phyloP scores from a whole-genome alignment of 2,329 filamentous ascomycete genomes.

The Dendrostoma leiphaemia region DNA sequence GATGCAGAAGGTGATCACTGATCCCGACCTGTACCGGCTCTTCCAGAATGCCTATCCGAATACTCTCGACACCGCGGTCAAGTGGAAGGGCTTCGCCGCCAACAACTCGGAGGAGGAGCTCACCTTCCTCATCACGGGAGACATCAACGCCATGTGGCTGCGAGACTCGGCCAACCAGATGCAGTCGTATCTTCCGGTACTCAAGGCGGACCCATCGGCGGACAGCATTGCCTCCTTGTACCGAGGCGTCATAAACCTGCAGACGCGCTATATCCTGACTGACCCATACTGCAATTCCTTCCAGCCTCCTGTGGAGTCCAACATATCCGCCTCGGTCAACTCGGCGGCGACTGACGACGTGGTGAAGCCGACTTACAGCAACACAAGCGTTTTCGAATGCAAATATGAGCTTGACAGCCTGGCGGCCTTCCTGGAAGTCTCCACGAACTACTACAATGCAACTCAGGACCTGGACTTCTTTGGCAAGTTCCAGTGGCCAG shows the following conservation, averaged over 20 bases:
- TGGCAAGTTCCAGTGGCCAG: slow-evolving; percentile 68
- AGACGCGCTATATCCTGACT: slow-evolving; percentile 66
- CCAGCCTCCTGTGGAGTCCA: slow-evolving; percentile 78
- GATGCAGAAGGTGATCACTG: slow-evolving; percentile 67
- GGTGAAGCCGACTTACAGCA: slow-evolving; percentile 64
- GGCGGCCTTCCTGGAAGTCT: slow-evolving; percentile 80
- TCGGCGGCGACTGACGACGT: slow-evolving; percentile 58
- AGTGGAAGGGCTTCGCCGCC: slow-evolving; percentile 62
- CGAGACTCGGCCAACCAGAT: slow-evolving; percentile 60
- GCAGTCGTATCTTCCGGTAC: slow-evolving; percentile 67
- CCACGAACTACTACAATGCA: slow-evolving; percentile 73
- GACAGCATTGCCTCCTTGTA: slow-evolving; percentile 66
- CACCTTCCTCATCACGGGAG: slow-evolving; percentile 57
- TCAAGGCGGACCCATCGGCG: slow-evolving; percentile 49
- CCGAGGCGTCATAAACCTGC: slow-evolving; percentile 74
- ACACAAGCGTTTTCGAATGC: slow-evolving; percentile 80
- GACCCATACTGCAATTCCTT: slow-evolving; percentile 92
- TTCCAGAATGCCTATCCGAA: slow-evolving; percentile 75
- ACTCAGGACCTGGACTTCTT: slow-evolving; percentile 76
- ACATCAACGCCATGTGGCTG: slow-evolving; percentile 45
- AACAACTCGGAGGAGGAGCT: slow-evolving; percentile 62
- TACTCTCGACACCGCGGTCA: slow-evolving; percentile 70
- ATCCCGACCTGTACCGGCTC: slow-evolving; percentile 71
- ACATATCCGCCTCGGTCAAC: slow-evolving; percentile 57
- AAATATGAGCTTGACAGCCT: slow-evolving; percentile 95